A percentile compares a stretch with the other conserved stretches of the same genome.
These are phyloP conservation scores for Lasiodiplodia sp. DNA, from an alignment of 2,329 filamentous ascomycete genomes.

Conservation along the genomic window DNA sequence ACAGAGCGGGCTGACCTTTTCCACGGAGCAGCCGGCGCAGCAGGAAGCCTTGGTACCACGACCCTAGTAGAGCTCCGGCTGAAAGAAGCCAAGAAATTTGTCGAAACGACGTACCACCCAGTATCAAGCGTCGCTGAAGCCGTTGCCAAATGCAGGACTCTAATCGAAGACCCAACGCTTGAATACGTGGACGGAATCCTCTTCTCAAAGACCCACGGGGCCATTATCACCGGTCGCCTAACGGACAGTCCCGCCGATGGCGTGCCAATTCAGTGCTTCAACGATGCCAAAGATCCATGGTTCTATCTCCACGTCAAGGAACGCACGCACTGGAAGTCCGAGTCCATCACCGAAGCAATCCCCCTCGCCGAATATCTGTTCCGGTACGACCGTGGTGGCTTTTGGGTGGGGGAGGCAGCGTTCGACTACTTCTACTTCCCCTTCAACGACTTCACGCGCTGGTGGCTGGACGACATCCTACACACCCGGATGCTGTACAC, in stretches of 20 bases:
- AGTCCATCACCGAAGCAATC: conserved; percentile 59
- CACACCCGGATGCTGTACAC: conserved; percentile 71
- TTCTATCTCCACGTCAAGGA: conserved; percentile 55
- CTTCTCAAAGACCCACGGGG: conserved; percentile 53
- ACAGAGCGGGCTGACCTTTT: conserved; percentile 67
- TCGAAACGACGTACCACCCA: conserved; percentile 24
- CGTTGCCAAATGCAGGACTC: neutral
- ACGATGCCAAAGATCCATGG: conserved; percentile 53
- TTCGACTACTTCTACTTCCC: conserved; percentile 69
- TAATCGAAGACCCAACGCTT: neutral
- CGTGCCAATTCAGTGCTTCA: conserved; percentile 17
- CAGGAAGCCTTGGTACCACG: conserved; percentile 71
- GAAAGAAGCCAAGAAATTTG: conserved; percentile 26
- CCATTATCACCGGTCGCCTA: conserved; percentile 54
- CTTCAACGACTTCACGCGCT: conserved; percentile 70
- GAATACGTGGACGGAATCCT: conserved; percentile 61
- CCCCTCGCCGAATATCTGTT: conserved; percentile 73
- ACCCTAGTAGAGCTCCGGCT: conserved; percentile 62
- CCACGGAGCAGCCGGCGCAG: conserved; percentile 69
- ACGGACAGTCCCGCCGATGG: conserved; percentile 33
- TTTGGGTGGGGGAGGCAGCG: conserved; percentile 67
- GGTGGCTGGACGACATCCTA: conserved; percentile 67
- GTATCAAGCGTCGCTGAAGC: conserved; percentile 8
- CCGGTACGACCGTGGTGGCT: conserved; percentile 73
- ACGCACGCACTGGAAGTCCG: neutral